Conservation (phyloP, 78 protist genomes). For the Monosiga brevicollis region DNA sequence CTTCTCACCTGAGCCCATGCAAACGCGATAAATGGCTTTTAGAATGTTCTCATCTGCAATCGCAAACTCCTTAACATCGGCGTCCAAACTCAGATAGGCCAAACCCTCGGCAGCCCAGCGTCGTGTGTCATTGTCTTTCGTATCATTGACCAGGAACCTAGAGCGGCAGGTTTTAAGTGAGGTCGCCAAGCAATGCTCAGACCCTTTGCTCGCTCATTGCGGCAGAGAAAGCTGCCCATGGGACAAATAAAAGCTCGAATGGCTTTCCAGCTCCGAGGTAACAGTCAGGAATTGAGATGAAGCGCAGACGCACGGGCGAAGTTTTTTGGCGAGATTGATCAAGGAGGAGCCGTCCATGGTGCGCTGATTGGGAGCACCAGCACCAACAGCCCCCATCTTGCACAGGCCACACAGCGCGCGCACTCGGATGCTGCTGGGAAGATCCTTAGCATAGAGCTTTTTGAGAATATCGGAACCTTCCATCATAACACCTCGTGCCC, state of each 20-base stretch:
- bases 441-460: background rate
- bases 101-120: background rate
- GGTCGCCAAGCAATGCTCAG: too few relatives aligned
- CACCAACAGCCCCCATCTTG: background rate
- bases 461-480: background rate
- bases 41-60: background rate
- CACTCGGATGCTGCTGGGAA: background rate
- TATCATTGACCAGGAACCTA: background rate
- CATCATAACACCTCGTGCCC: background rate
- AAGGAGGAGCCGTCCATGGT: background rate
- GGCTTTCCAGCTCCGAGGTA: too few relatives aligned
- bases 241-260: too few relatives aligned
- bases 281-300: too few relatives aligned
- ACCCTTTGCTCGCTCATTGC: too few relatives aligned
- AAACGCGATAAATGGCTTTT: background rate
- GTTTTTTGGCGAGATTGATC: background rate
- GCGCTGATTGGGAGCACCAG: conserved; percentile 1
- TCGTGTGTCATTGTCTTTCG: background rate
- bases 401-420: conserved; percentile 12
- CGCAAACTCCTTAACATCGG: background rate
- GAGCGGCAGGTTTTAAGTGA: too few relatives aligned
- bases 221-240: too few relatives aligned
- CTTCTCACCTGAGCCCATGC: background rate
- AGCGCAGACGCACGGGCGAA: background rate
- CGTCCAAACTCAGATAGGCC: conserved; percentile 4